phyloP scores from a whole-genome alignment of 805 yeast species.

The Starmerella ratchasimensis region DNA sequence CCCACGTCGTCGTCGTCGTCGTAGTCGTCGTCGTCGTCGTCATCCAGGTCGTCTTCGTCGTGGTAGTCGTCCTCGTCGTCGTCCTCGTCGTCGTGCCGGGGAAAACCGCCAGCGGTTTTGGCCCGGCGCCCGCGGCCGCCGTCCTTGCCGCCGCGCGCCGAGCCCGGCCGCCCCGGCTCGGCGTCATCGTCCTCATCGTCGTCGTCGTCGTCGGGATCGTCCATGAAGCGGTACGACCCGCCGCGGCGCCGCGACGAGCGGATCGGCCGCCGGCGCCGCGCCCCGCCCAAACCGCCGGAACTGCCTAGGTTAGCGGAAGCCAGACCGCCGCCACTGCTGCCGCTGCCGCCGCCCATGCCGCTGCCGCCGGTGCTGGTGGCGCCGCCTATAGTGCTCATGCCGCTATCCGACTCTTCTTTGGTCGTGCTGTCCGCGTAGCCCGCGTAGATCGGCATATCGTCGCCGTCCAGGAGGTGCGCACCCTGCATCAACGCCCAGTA shows the following conservation, averaged over 20 bases:
- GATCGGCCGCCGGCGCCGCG: too few relatives aligned
- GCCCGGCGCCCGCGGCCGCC: too few relatives aligned
- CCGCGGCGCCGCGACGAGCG: too few relatives aligned
- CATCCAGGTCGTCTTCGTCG: conserved; percentile 5
- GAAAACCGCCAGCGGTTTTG: too few relatives aligned
- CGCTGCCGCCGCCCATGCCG: too few relatives aligned
- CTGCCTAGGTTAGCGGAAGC: too few relatives aligned
- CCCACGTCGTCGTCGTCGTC: too few relatives aligned
- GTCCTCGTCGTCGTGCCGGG: background rate
- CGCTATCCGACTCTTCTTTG: background rate
- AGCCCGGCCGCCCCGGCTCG: too few relatives aligned
- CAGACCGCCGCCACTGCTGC: too few relatives aligned
- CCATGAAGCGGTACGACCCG: background rate
- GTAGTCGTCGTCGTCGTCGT: too few relatives aligned
- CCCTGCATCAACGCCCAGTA: conserved; percentile 16
- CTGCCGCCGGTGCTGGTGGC: background rate
- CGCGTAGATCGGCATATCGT: background rate
- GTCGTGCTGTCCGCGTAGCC: background rate
- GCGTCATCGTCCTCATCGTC: background rate
- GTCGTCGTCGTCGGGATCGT: background rate
- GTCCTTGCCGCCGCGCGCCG: too few relatives aligned
- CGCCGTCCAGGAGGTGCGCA: background rate
- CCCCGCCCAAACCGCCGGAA: too few relatives aligned
- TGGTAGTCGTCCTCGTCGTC: conserved; percentile 1
- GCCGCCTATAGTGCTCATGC: background rate